Conservation (phyloP, 164 flowering plant species). For the grape (Vitis vinifera) region ASM3070453v1 NC_081811.1:21708501-21709000, state of each 20-base stretch:
- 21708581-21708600: constrained; percentile 76
- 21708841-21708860: neutral
- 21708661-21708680: neutral
- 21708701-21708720: neutral
- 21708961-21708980: constrained; percentile 86
- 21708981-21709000: constrained; percentile 84
- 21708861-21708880: neutral
- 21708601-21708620: constrained; percentile 97
- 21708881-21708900: constrained; percentile 80
- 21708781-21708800: neutral
- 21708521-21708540: constrained; percentile 97
- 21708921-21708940: constrained; percentile 91
- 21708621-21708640: constrained; percentile 39
- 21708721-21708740: neutral
- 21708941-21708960: constrained; percentile 95
- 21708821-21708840: neutral
- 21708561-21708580: constrained; percentile 60
- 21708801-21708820: neutral
- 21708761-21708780: neutral
- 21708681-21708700: neutral
- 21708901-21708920: constrained; percentile 92
- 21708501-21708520: constrained; percentile 79
- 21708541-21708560: constrained; percentile 79
- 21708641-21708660: neutral
- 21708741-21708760: neutral